Conservation (phyloP, 148 eudicot genomes). For the Vaccinium vitisidaea region DNA sequence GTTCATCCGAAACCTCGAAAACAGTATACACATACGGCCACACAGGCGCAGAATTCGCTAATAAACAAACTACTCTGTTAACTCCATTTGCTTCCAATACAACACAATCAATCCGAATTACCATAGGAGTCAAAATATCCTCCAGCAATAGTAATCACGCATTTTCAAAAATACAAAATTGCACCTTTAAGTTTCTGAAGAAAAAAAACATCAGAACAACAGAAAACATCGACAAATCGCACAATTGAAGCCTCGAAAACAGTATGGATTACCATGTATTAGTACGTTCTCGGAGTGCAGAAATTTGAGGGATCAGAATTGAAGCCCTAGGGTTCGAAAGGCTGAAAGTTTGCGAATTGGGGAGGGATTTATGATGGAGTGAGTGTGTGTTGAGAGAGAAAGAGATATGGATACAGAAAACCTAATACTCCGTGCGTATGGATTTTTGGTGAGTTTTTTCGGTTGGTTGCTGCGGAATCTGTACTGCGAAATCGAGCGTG, state of each 20-base stretch:
- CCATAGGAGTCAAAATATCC: background rate
- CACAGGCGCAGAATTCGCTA: background rate
- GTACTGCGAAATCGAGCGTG: background rate
- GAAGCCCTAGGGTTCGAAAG: conserved; percentile 12
- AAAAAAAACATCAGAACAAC: background rate
- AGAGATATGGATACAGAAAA: background rate
- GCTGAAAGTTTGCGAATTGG: background rate
- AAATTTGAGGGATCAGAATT: background rate
- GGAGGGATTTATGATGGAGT: background rate
- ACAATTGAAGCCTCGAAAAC: background rate
- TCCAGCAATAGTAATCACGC: no score
- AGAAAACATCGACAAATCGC: background rate
- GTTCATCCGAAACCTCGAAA: background rate
- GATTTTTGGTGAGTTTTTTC: background rate
- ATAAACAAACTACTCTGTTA: background rate
- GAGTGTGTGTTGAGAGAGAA: background rate
- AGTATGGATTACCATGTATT: conserved; percentile 7
- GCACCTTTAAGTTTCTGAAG: background rate
- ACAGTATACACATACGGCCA: background rate
- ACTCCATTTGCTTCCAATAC: background rate
- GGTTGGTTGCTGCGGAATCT: background rate
- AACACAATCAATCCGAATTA: background rate
- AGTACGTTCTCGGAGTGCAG: background rate
- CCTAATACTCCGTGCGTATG: background rate
- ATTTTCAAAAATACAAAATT: background rate